phyloP scores from a whole-genome alignment of 805 yeast species.

The Scheffersomyces amazonensis region DNA sequence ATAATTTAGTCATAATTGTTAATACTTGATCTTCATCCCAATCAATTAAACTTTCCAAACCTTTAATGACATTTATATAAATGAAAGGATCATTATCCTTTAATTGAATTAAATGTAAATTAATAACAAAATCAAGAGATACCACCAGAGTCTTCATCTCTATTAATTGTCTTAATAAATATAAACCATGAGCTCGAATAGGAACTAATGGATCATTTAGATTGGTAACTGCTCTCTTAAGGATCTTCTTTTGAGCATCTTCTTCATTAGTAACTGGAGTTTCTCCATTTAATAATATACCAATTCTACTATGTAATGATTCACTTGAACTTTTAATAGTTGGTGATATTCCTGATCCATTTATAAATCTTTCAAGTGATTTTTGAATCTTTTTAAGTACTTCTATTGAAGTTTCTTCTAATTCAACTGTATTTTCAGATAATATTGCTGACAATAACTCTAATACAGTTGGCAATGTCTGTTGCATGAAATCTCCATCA shows the following conservation, averaged over 20 bases:
- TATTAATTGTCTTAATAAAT: conserved; percentile 55
- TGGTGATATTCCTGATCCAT: conserved; percentile 5
- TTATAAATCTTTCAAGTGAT: conserved; percentile 8
- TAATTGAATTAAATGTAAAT: conserved; percentile 61
- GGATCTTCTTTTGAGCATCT: conserved; percentile 34
- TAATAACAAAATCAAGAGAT: conserved; percentile 50
- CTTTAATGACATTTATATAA: conserved; percentile 80
- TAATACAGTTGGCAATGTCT: conserved; percentile 25
- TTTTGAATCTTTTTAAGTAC: conserved; percentile 26
- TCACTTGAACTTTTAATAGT: conserved; percentile 12
- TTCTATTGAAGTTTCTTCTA: conserved; percentile 25
- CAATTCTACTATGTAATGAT: conserved; percentile 30
- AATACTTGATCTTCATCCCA: conserved; percentile 36
- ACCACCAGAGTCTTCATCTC: conserved; percentile 50
- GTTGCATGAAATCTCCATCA: conserved; percentile 10
- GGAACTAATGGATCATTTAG: conserved; percentile 81
- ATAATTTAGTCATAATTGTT: conserved; percentile 35
- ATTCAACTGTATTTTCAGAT: conserved; percentile 23
- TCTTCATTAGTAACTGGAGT: conserved; percentile 12
- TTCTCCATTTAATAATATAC: conserved; percentile 24
- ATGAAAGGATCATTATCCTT: conserved; percentile 83
- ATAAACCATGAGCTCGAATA: conserved; percentile 81
- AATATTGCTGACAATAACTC: conserved; percentile 37
- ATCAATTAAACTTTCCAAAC: conserved; percentile 60
- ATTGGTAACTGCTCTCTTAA: conserved; percentile 61